A percentile compares a stretch with the other conserved stretches of the same genome.
These are phyloP conservation scores for Triticum monococcum DNA, from an alignment of 176 grass and related monocot genomes.

Conservation along the genomic window DNA sequence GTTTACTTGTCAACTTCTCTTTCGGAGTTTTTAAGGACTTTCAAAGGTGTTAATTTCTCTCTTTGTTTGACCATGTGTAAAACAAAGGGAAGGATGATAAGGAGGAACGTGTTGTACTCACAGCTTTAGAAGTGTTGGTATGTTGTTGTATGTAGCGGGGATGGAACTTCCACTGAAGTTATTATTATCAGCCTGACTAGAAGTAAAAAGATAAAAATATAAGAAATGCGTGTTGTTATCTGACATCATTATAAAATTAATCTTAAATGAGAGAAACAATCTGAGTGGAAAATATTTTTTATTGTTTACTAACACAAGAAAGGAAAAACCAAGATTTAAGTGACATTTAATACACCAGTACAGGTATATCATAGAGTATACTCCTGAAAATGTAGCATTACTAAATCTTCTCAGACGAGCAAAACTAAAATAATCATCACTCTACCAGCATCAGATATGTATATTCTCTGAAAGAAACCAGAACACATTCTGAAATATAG, in stretches of 20 bases:
- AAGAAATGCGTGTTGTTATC: slow-evolving; percentile 19
- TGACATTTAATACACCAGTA: no score
- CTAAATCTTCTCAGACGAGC: background rate
- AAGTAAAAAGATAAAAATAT: slow-evolving; percentile 33
- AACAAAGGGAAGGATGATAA: background rate
- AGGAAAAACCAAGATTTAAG: background rate
- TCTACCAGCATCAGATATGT: background rate
- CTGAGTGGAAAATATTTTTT: background rate
- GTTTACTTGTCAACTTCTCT: background rate
- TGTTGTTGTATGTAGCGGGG: slow-evolving; percentile 61
- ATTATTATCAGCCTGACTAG: slow-evolving; percentile 96
- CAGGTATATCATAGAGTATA: slow-evolving; percentile 11
- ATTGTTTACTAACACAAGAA: background rate
- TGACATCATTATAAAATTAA: background rate
- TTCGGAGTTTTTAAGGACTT: background rate
- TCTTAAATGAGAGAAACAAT: background rate
- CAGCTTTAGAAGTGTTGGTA: slow-evolving; percentile 74
- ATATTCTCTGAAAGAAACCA: no score
- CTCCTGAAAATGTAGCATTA: slow-evolving; percentile 1
- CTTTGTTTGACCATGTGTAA: no score
- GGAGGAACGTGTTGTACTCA: slow-evolving; percentile 51
- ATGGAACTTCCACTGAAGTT: slow-evolving; percentile 89
- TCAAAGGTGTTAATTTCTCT: background rate
- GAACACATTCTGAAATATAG: no score
- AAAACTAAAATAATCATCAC: background rate